Evolutionary conservation across 805 yeast genomes (phyloP).

Genomic region (Candida ipomoeae): DNA sequence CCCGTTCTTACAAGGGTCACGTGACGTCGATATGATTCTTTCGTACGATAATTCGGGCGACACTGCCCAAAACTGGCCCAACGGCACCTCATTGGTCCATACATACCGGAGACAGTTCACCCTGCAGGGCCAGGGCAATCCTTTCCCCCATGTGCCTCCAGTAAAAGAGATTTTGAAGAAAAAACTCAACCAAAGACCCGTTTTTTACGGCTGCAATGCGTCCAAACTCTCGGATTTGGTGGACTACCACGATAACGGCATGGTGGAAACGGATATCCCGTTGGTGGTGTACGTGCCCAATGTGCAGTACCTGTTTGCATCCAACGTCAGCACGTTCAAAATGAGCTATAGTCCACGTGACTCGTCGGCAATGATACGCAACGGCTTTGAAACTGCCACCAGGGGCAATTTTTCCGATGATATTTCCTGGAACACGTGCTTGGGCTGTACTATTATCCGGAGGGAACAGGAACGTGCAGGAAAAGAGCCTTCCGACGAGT

Average conservation of each 20-base stretch:
- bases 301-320: constrained; percentile 14
- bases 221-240: constrained; percentile 7
- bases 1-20: constrained; percentile 59
- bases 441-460: constrained; percentile 25
- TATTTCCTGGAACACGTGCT: constrained; percentile 21
- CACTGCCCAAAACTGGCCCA: constrained; percentile 58
- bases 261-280: constrained; percentile 18
- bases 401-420: constrained; percentile 20
- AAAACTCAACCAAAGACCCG: constrained; percentile 8
- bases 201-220: constrained; percentile 18
- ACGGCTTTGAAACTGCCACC: constrained; percentile 21
- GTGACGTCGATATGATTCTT: constrained; percentile 60
- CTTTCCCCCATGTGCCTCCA: constrained; percentile 17
- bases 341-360: constrained; percentile 21
- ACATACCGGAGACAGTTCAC: constrained; percentile 54
- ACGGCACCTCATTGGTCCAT: constrained; percentile 54
- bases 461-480: constrained; percentile 23
- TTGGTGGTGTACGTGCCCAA: constrained; percentile 21
- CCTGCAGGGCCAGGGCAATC: constrained; percentile 16
- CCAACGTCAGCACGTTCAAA: constrained; percentile 23
- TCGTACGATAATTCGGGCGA: constrained; percentile 69
- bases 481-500: constrained; percentile 19
- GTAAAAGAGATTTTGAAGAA: constrained; percentile 6
- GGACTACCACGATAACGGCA: constrained; percentile 6
- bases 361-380: constrained; percentile 14